These are phyloP conservation scores for Penicillium manginii DNA, from an alignment of 495 filamentous ascomycete species.

Conservation along the genomic window DNA sequence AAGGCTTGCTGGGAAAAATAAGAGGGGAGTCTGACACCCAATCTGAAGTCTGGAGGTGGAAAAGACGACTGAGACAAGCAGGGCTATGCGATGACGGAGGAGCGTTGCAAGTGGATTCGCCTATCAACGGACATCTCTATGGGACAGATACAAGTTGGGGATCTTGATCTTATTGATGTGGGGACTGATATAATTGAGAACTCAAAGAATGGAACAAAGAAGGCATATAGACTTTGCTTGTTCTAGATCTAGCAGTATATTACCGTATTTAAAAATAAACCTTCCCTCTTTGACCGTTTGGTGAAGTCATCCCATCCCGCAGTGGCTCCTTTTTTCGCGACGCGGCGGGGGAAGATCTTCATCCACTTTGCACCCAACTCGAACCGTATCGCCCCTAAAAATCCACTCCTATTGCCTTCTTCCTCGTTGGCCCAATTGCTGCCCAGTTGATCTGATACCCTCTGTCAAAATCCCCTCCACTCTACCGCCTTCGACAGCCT, in stretches of 20 bases:
- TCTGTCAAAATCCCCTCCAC: not conserved
- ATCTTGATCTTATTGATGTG: no score
- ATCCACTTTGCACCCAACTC: not conserved
- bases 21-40: not conserved
- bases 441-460: not conserved
- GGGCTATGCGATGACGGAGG: slow-evolving; percentile 9
- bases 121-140: slow-evolving; percentile 15
- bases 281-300: not conserved
- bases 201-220: not conserved
- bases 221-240: no score
- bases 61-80: slow-evolving; percentile 4
- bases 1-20: not conserved
- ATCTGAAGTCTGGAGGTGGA: not conserved
- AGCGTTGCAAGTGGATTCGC: slow-evolving; percentile 14
- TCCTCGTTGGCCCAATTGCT: slow-evolving; percentile 4
- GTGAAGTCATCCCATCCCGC: slow-evolving; percentile 8
- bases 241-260: no score
- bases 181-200: not conserved
- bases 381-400: not conserved
- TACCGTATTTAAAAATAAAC: no score
- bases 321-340: not conserved
- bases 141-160: not conserved
- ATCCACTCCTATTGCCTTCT: not conserved
- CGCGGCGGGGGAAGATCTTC: not conserved
- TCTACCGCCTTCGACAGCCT: slow-evolving; percentile 3